Percentiles rank a stretch among this genome's conserved stretches.
Conservation (phyloP, 2,329 filamentous ascomycete species). For the Alternaria incomplexa region DNA sequence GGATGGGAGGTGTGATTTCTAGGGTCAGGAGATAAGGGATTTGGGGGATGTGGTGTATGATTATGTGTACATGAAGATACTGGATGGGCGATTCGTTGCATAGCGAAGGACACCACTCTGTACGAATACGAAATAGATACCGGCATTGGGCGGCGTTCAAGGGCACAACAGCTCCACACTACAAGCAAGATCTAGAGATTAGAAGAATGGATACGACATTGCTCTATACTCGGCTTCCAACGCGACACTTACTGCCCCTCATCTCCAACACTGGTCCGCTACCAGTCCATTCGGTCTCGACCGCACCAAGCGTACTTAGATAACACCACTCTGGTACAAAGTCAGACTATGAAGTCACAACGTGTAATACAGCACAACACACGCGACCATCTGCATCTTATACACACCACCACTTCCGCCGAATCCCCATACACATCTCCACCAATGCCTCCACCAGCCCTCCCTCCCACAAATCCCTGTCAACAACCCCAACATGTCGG, state of each 20-base stretch:
- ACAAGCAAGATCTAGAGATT: background rate
- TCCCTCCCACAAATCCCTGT: no score
- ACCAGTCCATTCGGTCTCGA: background rate
- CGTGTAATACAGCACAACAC: background rate
- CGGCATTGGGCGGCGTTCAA: constrained; percentile 18
- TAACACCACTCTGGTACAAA: background rate
- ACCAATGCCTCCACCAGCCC: background rate
- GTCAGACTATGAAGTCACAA: background rate
- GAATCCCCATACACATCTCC: background rate
- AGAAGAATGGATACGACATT: background rate
- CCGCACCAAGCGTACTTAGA: background rate
- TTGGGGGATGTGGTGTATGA: constrained; percentile 8
- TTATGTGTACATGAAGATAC: constrained; percentile 2
- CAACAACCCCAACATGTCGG: background rate
- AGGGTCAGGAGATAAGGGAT: background rate
- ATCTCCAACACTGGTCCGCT: constrained; percentile 6
- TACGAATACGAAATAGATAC: constrained; percentile 7
- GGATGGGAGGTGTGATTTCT: constrained; percentile 69
- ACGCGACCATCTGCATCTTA: background rate
- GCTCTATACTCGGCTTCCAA: background rate
- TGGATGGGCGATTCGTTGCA: background rate
- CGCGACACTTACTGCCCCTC: background rate
- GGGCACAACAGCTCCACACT: background rate
- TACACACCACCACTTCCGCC: background rate
- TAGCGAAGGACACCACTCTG: constrained; percentile 10